These are phyloP conservation scores for Abelmoschus esculentus DNA, from an alignment of 345 rosid species.

Conservation along the genomic window DNA sequence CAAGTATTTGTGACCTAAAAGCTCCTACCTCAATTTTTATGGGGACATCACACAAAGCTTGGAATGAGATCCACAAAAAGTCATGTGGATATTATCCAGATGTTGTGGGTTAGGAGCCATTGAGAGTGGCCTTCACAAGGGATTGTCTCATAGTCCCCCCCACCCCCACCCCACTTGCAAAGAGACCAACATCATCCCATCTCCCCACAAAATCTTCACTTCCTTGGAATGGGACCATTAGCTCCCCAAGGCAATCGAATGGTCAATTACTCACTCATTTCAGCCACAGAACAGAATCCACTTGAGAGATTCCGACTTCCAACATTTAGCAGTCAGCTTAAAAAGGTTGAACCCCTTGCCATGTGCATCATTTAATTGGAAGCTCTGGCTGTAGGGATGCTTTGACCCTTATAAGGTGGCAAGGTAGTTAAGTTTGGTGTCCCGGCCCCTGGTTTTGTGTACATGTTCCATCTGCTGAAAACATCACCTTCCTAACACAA, in stretches of 20 bases:
- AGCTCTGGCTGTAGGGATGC: constrained; percentile 16
- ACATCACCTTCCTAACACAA: not conserved
- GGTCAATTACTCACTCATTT: constrained; percentile 8
- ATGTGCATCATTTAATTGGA: constrained; percentile 24
- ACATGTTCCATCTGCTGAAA: not conserved
- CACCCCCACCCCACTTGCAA: not conserved
- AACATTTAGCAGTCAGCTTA: not conserved
- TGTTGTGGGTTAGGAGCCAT: constrained; percentile 8
- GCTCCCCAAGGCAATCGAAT: not conserved
- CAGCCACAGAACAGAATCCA: constrained; percentile 12
- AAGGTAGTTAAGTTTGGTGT: constrained; percentile 15
- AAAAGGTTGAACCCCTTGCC: constrained; percentile 7
- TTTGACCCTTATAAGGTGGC: constrained; percentile 11
- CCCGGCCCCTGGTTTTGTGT: not conserved
- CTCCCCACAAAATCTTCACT: not conserved
- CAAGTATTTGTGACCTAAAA: not conserved
- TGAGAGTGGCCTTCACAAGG: constrained; percentile 38
- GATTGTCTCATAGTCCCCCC: constrained; percentile 22
- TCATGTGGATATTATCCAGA: constrained; percentile 24
- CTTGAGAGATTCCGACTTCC: not conserved
- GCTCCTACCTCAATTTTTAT: no score
- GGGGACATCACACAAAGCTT: constrained; percentile 2
- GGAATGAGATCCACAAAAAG: constrained; percentile 25
- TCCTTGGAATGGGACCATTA: constrained; percentile 10
- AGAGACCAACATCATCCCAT: not conserved